Conservation (phyloP, 257 asterid species). For the Rubia yunnanensis region DNA sequence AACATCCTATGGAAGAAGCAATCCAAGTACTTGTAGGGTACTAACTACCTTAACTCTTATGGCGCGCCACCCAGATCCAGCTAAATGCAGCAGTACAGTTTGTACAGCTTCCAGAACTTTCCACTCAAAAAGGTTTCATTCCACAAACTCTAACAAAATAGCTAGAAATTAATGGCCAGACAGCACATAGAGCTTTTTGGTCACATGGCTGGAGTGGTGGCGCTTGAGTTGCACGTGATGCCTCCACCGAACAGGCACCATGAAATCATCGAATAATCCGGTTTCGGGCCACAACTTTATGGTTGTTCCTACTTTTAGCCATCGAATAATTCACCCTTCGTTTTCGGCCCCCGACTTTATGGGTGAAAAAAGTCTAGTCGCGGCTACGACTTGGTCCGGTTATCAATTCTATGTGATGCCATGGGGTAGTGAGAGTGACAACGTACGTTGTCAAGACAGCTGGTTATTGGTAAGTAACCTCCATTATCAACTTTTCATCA, state of each 20-base stretch:
- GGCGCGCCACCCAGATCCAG: not conserved
- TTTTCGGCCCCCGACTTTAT: conserved; percentile 8
- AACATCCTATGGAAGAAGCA: not conserved
- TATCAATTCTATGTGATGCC: not conserved
- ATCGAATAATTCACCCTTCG: not conserved
- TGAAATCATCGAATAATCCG: not conserved
- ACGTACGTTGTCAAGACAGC: not conserved
- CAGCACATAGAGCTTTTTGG: not conserved
- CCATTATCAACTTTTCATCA: not conserved
- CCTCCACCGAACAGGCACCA: conserved; percentile 4
- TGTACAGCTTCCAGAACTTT: not conserved
- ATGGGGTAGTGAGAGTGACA: not conserved
- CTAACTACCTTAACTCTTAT: not conserved
- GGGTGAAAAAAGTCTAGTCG: not conserved
- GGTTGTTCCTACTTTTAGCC: not conserved
- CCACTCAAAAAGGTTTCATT: not conserved
- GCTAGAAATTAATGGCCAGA: not conserved
- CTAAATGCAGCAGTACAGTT: not conserved
- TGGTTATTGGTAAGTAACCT: not conserved
- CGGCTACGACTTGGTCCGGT: not conserved
- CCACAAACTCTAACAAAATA: not conserved
- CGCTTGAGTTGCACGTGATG: conserved; percentile 2
- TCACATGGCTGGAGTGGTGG: not conserved
- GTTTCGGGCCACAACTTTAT: not conserved
- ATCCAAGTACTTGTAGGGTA: not conserved